These are phyloP conservation scores for Pichia terricola DNA, from an alignment of 1,139 yeast genomes.

Conservation along the genomic window DNA sequence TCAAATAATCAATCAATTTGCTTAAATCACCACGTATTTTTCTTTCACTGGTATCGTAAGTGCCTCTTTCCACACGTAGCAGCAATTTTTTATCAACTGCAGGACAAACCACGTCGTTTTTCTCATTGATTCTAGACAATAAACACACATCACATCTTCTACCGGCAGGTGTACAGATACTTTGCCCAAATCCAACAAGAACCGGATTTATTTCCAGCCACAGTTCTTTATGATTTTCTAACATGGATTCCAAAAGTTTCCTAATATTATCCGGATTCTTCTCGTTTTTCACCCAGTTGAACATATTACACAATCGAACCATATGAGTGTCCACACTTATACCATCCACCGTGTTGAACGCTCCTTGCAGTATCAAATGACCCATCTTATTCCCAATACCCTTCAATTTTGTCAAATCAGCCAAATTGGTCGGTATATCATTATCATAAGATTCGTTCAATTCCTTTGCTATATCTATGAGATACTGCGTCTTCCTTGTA, in stretches of 20 bases:
- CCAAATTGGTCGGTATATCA: constrained; percentile 64
- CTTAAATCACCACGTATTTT: constrained; percentile 22
- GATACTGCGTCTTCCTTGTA: constrained; percentile 61
- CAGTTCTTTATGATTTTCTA: constrained; percentile 43
- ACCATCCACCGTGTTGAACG: constrained; percentile 69
- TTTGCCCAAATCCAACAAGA: constrained; percentile 90
- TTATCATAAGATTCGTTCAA: constrained; percentile 42
- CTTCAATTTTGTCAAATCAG: constrained; percentile 60
- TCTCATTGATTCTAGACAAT: constrained; percentile 29
- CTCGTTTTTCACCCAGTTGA: constrained; percentile 58
- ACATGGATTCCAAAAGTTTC: constrained; percentile 58
- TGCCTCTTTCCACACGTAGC: constrained; percentile 24
- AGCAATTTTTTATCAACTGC: constrained; percentile 38
- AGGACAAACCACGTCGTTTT: constrained; percentile 33
- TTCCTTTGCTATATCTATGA: constrained; percentile 52
- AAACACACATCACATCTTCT: constrained; percentile 69
- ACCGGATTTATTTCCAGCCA: constrained; percentile 86
- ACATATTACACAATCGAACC: constrained; percentile 70
- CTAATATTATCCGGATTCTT: constrained; percentile 73
- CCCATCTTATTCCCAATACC: constrained; percentile 99
- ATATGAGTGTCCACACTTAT: constrained; percentile 94
- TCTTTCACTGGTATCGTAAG: constrained; percentile 5
- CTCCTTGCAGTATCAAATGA: constrained; percentile 65
- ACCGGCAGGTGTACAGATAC: constrained; percentile 67
- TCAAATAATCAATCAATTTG: constrained; percentile 14